Evolutionary conservation across 345 rosid genomes (phyloP).

Genomic region (Cochlearia excelsa): DNA sequence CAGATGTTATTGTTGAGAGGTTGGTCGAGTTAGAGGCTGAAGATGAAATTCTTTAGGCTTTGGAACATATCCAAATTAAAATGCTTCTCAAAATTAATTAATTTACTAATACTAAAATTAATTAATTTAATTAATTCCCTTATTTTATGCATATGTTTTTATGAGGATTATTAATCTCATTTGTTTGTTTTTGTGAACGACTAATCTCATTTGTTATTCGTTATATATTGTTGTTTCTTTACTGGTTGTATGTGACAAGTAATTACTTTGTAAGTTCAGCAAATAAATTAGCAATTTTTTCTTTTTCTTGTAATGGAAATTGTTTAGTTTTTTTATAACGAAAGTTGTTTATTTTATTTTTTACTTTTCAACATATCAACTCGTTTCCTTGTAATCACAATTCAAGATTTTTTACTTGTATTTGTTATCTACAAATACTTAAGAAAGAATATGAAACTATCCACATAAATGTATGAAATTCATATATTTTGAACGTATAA

Average conservation of each 20-base stretch:
- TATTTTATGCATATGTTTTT: conserved; percentile 19
- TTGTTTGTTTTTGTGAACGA: background rate
- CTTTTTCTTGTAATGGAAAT: background rate
- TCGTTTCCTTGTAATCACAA: background rate
- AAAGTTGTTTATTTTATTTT: conserved; percentile 10
- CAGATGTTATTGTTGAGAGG: conserved; percentile 57
- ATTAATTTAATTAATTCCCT: conserved; percentile 24
- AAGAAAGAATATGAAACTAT: no score
- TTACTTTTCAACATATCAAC: conserved; percentile 9
- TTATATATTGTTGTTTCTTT: background rate
- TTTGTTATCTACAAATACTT: background rate
- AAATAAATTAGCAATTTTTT: background rate
- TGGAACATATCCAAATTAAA: conserved; percentile 3
- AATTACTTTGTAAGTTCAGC: conserved; percentile 13
- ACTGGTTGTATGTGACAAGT: background rate
- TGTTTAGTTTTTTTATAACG: background rate
- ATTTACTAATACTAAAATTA: background rate
- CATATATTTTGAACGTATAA: no score
- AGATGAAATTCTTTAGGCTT: conserved; percentile 20
- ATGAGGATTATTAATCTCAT: background rate
- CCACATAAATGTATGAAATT: no score
- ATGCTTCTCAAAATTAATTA: background rate
- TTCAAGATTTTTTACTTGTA: background rate
- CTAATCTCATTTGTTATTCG: conserved; percentile 10
- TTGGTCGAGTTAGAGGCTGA: conserved; percentile 51